Evolutionary conservation across 257 asterid genomes (phyloP).

Genomic region (Scutellaria galericulata): DNA sequence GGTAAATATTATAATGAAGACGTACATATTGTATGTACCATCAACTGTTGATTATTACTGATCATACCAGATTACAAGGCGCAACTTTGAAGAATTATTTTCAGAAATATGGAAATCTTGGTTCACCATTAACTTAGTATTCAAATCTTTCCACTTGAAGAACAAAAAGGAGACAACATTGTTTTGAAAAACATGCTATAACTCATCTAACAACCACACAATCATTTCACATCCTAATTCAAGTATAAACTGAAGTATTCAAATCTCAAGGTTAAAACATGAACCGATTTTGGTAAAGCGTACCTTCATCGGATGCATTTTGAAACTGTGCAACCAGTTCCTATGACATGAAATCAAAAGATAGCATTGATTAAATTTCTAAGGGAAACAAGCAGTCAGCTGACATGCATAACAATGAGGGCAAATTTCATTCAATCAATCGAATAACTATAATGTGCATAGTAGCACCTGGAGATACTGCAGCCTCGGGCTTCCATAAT

Average conservation of each 20-base stretch:
- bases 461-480: constrained; percentile 81
- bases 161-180: not conserved
- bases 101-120: not conserved
- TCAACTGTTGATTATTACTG: not conserved
- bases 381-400: not conserved
- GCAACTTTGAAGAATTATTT: not conserved
- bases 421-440: not conserved
- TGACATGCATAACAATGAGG: not conserved
- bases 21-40: too few species aligned
- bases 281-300: constrained; percentile 9
- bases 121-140: not conserved
- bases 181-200: not conserved
- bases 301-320: constrained; percentile 83
- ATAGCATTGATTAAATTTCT: not conserved
- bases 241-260: not conserved
- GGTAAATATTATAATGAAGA: too few species aligned
- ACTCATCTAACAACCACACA: constrained; percentile 6
- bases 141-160: constrained; percentile 12
- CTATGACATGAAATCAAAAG: constrained; percentile 42
- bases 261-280: constrained; percentile 14
- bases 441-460: not conserved
- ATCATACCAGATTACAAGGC: not conserved
- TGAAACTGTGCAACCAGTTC: constrained; percentile 81
- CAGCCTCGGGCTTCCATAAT: constrained; percentile 75
- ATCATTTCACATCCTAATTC: not conserved